Evolutionary conservation across 192 early-diverging fungal species (phyloP).

Genomic region (Backusella morwellensis): DNA sequence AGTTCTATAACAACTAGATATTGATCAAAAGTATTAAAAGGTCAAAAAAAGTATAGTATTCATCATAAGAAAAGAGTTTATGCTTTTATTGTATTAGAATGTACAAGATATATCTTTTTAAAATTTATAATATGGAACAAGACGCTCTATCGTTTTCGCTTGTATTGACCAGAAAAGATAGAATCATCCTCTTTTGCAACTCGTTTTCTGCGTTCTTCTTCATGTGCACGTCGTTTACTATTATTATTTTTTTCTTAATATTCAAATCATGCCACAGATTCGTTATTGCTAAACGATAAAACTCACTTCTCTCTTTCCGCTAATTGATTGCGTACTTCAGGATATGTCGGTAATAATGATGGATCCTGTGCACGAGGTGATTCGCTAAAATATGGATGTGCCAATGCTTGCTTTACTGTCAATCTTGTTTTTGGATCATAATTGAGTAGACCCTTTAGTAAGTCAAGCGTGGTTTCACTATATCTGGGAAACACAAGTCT

Average conservation of each 20-base stretch:
- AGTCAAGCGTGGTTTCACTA: conserved; percentile 49
- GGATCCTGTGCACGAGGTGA: conserved; percentile 55
- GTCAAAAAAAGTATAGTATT: no score
- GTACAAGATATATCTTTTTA: neutral
- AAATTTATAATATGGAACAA: neutral
- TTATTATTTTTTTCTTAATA: neutral
- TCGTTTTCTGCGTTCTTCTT: conserved; percentile 32
- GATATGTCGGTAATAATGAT: conserved; percentile 52
- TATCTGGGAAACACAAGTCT: conserved; percentile 51
- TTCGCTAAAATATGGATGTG: conserved; percentile 76
- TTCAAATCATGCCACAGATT: neutral
- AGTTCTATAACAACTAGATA: no score
- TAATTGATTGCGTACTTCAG: conserved; percentile 50
- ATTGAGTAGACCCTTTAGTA: conserved; percentile 69
- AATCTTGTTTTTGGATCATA: conserved; percentile 72
- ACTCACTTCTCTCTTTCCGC: conserved; percentile 37
- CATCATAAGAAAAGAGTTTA: no score
- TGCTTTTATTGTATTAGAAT: no score
- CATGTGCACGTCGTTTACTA: conserved; percentile 25
- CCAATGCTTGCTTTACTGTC: conserved; percentile 61
- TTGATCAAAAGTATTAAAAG: no score
- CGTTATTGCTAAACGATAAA: neutral
- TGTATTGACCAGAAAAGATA: neutral
- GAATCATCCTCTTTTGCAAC: conserved; percentile 16
- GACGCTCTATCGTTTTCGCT: neutral